Evolutionary conservation across 2,329 filamentous ascomycete species (phyloP), one percentile per base, ranked within the genome.

Genomic region (Orbilia oligospora): DNA sequence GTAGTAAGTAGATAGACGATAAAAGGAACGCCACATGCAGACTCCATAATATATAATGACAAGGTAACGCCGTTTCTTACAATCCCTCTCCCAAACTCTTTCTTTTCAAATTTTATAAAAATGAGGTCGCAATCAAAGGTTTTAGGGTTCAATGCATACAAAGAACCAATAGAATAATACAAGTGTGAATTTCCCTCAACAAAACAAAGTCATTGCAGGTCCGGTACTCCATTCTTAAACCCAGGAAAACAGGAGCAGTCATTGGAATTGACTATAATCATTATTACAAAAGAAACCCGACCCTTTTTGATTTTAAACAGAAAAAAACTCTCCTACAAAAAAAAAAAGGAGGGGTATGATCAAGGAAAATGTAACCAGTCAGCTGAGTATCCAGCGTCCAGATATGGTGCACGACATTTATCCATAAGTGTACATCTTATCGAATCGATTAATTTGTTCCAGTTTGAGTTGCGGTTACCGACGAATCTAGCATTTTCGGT

Each of bases 361-460:
- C n/a, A 77, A 36, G 73, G 73, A 41, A 71, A 77, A 63, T 77
- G 61, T 30, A 77, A 8, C 73, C 73, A 77, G 44, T 77, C 73
- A 3, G 38, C 73, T 6, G 27, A 27, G 33, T 65, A 77, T 16
- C 73, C 73, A 8, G 73, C 73, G n/a, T 77, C 73, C 8, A 77
- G 61, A 53, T 77, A 77, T 1, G 73, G 67, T 8, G 61, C 44
- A 20, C 67, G 73, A 24, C 73, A 77, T 33, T 77, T 77, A 56
- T 77, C 73, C 67, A 77, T 77, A 20, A 77, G 10, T 5, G 63
- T 71, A 44, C 73, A 77, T 44, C 73, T 46, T 66, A 77, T 71
- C 49, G 73, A 68, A 55, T 77, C 73, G 36, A 77, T 77, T 61
- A 77, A 12, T 44, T 77, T 77, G 51, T 77, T 77, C 73, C 73